Conservation (phyloP, 495 filamentous ascomycete genomes). For the Talaromyces wortmannii region DNA sequence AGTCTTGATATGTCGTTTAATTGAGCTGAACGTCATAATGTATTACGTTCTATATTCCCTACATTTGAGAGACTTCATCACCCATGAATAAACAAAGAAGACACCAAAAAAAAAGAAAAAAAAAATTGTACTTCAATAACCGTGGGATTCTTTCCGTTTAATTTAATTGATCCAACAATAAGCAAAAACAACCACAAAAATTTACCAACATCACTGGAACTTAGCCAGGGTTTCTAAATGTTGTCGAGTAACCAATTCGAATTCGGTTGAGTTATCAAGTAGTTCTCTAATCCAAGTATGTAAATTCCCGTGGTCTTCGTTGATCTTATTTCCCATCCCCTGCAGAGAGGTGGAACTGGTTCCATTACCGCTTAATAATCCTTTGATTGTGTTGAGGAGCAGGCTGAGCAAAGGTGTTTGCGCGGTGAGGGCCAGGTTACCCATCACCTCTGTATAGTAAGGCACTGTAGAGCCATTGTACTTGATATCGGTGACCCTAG, state of each 20-base stretch:
- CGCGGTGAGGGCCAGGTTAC: constrained; percentile 23
- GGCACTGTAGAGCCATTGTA: constrained; percentile 29
- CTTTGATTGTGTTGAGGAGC: constrained; percentile 29
- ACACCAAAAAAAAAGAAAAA: not conserved
- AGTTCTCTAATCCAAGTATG: not conserved
- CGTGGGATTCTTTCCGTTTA: too few relatives aligned
- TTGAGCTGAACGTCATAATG: too few relatives aligned
- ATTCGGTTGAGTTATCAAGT: not conserved
- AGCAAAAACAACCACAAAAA: not conserved
- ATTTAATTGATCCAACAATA: too few relatives aligned
- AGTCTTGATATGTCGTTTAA: too few relatives aligned
- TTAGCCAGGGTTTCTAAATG: not conserved
- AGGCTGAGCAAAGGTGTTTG: constrained; percentile 18
- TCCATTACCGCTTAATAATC: constrained; percentile 3
- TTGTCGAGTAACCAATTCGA: not conserved
- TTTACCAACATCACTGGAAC: not conserved
- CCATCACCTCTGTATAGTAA: constrained; percentile 35
- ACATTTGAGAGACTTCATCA: not conserved
- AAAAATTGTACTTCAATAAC: not conserved
- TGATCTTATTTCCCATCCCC: not conserved
- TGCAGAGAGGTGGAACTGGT: not conserved
- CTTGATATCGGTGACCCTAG: constrained; percentile 20
- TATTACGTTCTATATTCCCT: too few relatives aligned
- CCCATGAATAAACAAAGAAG: not conserved
- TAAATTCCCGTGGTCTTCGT: not conserved